Conservation (phyloP, 495 filamentous ascomycete genomes). For the Articulospora tetracladia region DNA sequence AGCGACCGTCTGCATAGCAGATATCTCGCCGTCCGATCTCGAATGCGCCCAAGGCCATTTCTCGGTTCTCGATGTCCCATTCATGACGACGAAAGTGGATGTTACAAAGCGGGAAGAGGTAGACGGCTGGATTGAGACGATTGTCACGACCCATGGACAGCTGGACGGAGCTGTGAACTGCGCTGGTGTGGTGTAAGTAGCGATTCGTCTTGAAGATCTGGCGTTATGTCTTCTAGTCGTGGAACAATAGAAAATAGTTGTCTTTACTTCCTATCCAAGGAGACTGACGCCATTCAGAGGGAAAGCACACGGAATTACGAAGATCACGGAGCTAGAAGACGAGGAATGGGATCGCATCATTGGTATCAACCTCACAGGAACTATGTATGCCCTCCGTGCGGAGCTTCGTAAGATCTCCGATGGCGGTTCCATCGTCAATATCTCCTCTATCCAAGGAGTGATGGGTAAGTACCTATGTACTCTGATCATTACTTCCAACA, state of each 20-base stretch:
- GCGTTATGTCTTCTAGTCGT: no score
- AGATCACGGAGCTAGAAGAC: constrained; percentile 34
- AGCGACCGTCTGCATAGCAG: constrained; percentile 41
- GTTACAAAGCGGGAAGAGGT: constrained; percentile 30
- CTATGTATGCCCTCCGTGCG: constrained; percentile 54
- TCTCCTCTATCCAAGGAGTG: constrained; percentile 24
- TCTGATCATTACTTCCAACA: constrained; percentile 8
- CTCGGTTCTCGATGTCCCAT: constrained; percentile 8
- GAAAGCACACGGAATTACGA: constrained; percentile 28
- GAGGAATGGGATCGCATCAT: constrained; percentile 52
- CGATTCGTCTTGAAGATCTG: not conserved
- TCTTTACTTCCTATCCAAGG: not conserved
- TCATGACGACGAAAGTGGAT: constrained; percentile 30
- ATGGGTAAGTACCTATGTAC: constrained; percentile 28
- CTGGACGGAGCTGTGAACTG: constrained; percentile 49
- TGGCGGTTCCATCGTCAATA: constrained; percentile 31
- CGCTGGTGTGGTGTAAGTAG: constrained; percentile 37
- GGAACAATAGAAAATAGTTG: not conserved
- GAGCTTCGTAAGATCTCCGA: constrained; percentile 43
- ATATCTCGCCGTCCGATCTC: constrained; percentile 34
- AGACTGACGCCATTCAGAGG: constrained; percentile 12
- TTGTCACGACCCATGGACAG: constrained; percentile 31
- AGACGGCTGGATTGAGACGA: constrained; percentile 28
- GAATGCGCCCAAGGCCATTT: constrained; percentile 20
- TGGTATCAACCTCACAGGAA: constrained; percentile 51